phyloP scores from a whole-genome alignment of 805 yeast species.

The Allodekkera sacchari region DNA sequence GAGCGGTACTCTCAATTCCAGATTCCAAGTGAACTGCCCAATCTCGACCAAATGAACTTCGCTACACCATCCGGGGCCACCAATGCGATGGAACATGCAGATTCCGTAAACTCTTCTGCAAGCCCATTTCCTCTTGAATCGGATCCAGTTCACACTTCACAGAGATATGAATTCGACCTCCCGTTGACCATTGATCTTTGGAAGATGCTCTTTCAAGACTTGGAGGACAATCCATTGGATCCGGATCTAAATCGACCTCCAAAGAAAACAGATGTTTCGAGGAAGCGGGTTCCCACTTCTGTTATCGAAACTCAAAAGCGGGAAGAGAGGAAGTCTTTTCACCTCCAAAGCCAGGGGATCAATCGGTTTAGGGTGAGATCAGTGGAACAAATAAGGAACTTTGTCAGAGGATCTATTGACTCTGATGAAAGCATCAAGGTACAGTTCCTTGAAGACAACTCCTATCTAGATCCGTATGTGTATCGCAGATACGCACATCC shows the following conservation, averaged over 20 bases:
- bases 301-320: background rate
- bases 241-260: conserved; percentile 1
- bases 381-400: conserved; percentile 1
- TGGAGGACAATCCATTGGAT: conserved; percentile 1
- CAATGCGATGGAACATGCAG: background rate
- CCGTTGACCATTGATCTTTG: conserved; percentile 5
- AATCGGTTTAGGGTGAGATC: conserved; percentile 3
- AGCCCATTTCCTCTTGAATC: too few relatives aligned
- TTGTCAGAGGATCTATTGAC: conserved; percentile 3
- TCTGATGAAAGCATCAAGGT: conserved; percentile 3
- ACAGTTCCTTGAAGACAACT: conserved; percentile 3
- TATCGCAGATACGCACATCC: background rate
- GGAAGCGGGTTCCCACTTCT: background rate
- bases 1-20: too few relatives aligned
- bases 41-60: too few relatives aligned
- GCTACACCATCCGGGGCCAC: too few relatives aligned
- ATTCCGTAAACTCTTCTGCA: too few relatives aligned
- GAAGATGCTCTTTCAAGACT: conserved; percentile 3
- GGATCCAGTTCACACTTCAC: background rate
- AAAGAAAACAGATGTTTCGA: background rate
- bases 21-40: too few relatives aligned
- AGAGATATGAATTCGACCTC: conserved; percentile 3
- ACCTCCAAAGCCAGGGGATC: conserved; percentile 2
- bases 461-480: conserved; percentile 4
- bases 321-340: background rate